Evolutionary conservation across 2,329 filamentous ascomycete species (phyloP).

Genomic region (Gyromitra esculenta): DNA sequence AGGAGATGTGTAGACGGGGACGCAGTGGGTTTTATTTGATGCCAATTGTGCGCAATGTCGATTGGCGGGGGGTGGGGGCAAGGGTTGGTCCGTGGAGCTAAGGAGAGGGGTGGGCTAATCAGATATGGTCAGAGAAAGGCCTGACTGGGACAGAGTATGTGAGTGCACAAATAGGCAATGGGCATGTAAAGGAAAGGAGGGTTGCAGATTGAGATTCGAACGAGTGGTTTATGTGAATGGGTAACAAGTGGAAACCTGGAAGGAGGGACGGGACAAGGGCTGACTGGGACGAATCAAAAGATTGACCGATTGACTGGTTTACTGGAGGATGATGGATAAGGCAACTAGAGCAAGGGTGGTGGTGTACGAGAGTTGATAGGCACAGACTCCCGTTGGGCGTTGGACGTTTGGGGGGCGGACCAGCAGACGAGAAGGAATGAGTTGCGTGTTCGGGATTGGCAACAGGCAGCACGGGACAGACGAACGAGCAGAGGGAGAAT

Average conservation of each 20-base stretch:
- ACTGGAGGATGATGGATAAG: constrained; percentile 39
- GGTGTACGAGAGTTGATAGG: constrained; percentile 38
- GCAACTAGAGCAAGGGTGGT: constrained; percentile 40
- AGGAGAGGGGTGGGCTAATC: constrained; percentile 50
- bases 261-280: constrained; percentile 30
- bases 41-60: constrained; percentile 46
- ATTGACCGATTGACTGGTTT: constrained; percentile 32
- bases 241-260: constrained; percentile 26
- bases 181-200: constrained; percentile 25
- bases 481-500: constrained; percentile 40
- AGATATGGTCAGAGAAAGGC: constrained; percentile 44
- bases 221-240: constrained; percentile 41
- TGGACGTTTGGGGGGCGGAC: constrained; percentile 29
- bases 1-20: constrained; percentile 44
- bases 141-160: constrained; percentile 36
- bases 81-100: constrained; percentile 40
- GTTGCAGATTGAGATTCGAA: constrained; percentile 44
- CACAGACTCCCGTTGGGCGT: constrained; percentile 43
- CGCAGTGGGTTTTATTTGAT: constrained; percentile 52
- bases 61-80: constrained; percentile 44
- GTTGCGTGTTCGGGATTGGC: constrained; percentile 17
- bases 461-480: constrained; percentile 39
- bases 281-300: constrained; percentile 34
- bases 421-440: constrained; percentile 17
- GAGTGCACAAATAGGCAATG: constrained; percentile 22